phyloP scores from a whole-genome alignment of 1,284 basidiomycete genomes.

The Ganoderma sp. region DNA sequence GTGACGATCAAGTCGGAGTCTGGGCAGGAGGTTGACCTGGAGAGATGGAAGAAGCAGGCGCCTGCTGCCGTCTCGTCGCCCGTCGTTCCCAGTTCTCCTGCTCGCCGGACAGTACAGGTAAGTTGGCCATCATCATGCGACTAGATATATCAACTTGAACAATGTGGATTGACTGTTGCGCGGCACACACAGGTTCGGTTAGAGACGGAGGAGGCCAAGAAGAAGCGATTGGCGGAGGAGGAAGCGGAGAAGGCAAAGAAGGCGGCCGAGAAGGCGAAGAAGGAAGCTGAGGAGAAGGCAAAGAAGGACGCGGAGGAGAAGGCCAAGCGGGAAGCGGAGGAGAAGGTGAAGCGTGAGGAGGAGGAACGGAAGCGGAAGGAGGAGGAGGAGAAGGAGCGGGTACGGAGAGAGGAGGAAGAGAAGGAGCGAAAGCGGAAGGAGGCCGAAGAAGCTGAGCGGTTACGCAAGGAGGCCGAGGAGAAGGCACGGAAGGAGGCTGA shows the following conservation, averaged over 20 bases:
- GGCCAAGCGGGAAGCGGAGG: constrained; percentile 37
- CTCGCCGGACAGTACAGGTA: constrained; percentile 26
- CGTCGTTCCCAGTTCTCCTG: constrained; percentile 50
- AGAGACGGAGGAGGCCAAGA: constrained; percentile 55
- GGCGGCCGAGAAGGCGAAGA: constrained; percentile 46
- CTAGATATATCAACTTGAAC: too few relatives aligned
- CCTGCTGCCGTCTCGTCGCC: constrained; percentile 42
- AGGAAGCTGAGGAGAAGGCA: constrained; percentile 41
- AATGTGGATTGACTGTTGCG: too few relatives aligned
- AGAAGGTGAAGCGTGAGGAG: constrained; percentile 34
- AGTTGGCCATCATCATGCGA: too few relatives aligned
- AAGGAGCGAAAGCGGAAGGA: constrained; percentile 42
- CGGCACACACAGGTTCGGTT: constrained; percentile 46
- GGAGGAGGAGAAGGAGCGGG: constrained; percentile 41
- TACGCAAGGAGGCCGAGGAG: constrained; percentile 43
- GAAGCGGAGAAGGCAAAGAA: constrained; percentile 52
- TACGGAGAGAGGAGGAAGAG: constrained; percentile 47
- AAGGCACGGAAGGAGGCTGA: constrained; percentile 39
- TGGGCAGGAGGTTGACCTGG: constrained; percentile 66
- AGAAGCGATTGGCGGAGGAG: constrained; percentile 50
- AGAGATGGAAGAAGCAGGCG: constrained; percentile 55
- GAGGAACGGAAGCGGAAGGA: constrained; percentile 39
- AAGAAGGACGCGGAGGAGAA: constrained; percentile 46
- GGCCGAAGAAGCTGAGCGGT: constrained; percentile 43
- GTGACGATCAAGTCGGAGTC: constrained; percentile 61